A percentile compares a stretch with the other conserved stretches of the same genome.
These are phyloP conservation scores for Colletotrichum navitas DNA, from an alignment of 2,329 filamentous ascomycete genomes.

Conservation along the genomic window DNA sequence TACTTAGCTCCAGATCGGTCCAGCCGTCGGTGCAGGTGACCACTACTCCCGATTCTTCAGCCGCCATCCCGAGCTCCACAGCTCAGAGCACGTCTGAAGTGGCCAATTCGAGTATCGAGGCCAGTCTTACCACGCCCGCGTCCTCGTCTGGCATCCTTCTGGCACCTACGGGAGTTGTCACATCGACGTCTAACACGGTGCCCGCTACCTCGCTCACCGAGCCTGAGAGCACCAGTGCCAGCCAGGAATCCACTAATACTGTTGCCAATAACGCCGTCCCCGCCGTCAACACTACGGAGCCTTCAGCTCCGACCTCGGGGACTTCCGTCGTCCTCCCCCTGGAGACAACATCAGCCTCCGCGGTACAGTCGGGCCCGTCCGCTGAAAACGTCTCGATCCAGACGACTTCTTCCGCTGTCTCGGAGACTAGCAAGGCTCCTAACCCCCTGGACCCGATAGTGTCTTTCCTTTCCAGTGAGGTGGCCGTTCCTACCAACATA, in stretches of 20 bases:
- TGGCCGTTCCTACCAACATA: conserved; percentile 26
- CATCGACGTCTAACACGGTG: conserved; percentile 38
- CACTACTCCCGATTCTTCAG: conserved; percentile 8
- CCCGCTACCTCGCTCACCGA: conserved; percentile 1
- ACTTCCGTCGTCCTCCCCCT: conserved; percentile 24
- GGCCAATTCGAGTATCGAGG: conserved; percentile 8
- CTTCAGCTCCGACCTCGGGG: conserved; percentile 20
- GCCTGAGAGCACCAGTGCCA: conserved; percentile 8
- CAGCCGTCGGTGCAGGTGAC: background rate
- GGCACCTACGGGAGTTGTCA: conserved; percentile 51
- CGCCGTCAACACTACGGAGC: conserved; percentile 36
- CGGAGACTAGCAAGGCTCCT: conserved; percentile 24
- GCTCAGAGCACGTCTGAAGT: conserved; percentile 31
- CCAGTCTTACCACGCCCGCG: conserved; percentile 18
- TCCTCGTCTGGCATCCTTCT: conserved; percentile 47
- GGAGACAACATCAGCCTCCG: conserved; percentile 15
- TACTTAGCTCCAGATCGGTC: background rate
- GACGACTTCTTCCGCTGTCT: conserved; percentile 15
- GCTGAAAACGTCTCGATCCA: conserved; percentile 10
- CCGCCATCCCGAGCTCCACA: conserved; percentile 4
- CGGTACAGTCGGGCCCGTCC: background rate
- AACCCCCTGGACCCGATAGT: conserved; percentile 39
- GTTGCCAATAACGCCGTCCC: conserved; percentile 9
- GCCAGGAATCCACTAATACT: conserved; percentile 2
- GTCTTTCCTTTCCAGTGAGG: conserved; percentile 33